phyloP scores from a whole-genome alignment of 2,329 filamentous ascomycete species.

The Chaetomiaceae sp. region DNA sequence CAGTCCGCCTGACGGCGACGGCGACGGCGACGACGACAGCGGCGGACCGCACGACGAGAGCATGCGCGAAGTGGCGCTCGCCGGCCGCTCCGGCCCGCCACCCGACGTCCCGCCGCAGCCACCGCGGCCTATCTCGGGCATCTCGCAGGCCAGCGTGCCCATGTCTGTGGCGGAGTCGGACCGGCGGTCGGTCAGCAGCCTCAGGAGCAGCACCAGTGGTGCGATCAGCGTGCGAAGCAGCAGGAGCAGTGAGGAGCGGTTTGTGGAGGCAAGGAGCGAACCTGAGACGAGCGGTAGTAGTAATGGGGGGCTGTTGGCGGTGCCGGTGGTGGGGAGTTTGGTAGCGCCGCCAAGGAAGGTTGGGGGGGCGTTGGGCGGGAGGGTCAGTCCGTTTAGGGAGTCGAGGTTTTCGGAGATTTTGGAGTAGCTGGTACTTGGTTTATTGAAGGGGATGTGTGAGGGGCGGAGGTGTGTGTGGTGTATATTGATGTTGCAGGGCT shows the following conservation, averaged over 20 bases:
- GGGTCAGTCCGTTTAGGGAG: conserved; percentile 39
- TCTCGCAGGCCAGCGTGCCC: conserved; percentile 6
- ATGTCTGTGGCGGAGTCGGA: conserved; percentile 2
- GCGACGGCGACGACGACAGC: neutral
- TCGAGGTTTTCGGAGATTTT: conserved; percentile 48
- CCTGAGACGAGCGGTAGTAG: conserved; percentile 21
- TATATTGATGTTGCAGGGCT: too few relatives aligned
- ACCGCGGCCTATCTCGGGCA: neutral
- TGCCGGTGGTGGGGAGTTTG: too few relatives aligned
- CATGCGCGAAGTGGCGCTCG: conserved; percentile 32
- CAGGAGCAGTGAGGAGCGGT: conserved; percentile 4
- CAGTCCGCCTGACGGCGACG: too few relatives aligned
- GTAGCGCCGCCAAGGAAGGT: conserved; percentile 21
- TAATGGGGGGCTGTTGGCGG: too few relatives aligned
- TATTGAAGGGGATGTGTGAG: neutral
- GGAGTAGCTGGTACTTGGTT: too few relatives aligned
- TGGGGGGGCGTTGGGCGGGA: conserved; percentile 12
- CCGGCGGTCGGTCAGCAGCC: conserved; percentile 21
- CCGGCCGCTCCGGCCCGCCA: too few relatives aligned
- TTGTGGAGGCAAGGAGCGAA: conserved; percentile 24
- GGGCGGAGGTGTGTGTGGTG: too few relatives aligned
- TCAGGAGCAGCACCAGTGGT: conserved; percentile 10
- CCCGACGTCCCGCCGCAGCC: neutral
- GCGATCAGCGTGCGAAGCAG: conserved; percentile 7
- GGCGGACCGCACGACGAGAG: conserved; percentile 12